A percentile compares a stretch with the other conserved stretches of the same genome.
Evolutionary conservation across 805 yeast species (phyloP).

Genomic region (Yamadazyma akitaensis): DNA sequence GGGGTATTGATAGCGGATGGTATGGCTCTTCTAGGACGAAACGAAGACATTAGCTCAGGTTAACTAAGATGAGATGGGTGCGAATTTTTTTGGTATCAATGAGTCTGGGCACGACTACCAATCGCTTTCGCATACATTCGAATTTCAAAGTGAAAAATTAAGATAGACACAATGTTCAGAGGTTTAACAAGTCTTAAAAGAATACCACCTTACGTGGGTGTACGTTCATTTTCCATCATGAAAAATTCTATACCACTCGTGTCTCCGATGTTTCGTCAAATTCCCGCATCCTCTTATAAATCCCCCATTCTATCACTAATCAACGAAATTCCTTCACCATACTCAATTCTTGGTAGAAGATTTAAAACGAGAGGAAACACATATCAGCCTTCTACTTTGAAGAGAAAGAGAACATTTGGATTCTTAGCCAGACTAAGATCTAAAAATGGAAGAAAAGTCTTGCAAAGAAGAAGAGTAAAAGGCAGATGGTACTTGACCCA

Average conservation of each 20-base stretch:
- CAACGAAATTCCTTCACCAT: conserved; percentile 3
- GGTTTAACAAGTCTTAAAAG: background rate
- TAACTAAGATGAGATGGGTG: background rate
- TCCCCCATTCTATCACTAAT: conserved; percentile 5
- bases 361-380: conserved; percentile 92
- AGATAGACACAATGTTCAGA: background rate
- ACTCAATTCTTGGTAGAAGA: conserved; percentile 43
- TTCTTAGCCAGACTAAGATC: conserved; percentile 80
- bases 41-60: conserved; percentile 3
- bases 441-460: conserved; percentile 71
- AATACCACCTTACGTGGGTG: background rate
- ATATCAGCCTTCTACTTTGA: conserved; percentile 88
- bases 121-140: background rate
- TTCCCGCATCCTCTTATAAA: background rate
- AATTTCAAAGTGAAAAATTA: background rate
- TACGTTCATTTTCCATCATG: conserved; percentile 4
- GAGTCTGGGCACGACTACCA: background rate
- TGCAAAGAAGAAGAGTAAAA: conserved; percentile 75
- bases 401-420: conserved; percentile 87
- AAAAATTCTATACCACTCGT: background rate
- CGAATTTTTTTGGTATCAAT: background rate
- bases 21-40: conserved; percentile 40
- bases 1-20: conserved; percentile 49
- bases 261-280: background rate
- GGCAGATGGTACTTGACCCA: conserved; percentile 94